Percentiles rank a stretch among this genome's conserved stretches.
phyloP scores from a whole-genome alignment of 331 rosid genomes.

The Quercus tomentella region DNA sequence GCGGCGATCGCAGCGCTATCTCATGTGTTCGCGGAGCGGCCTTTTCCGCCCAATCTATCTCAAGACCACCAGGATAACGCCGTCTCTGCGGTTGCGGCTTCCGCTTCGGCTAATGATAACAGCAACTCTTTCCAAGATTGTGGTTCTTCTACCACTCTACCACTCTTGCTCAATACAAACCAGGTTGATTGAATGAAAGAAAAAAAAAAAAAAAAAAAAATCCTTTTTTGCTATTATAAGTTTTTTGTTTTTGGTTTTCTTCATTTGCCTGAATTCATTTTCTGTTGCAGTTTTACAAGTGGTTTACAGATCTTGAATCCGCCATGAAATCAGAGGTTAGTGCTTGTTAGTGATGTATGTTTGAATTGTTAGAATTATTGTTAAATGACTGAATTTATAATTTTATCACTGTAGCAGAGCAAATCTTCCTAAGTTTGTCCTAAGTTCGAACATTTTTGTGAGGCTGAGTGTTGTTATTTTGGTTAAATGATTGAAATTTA shows the following conservation, averaged over 20 bases:
- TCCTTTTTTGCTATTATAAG: too few species aligned
- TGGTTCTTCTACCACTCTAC: constrained; percentile 52
- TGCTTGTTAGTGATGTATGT: not conserved
- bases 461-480: too few species aligned
- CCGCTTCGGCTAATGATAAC: constrained; percentile 34
- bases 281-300: constrained; percentile 76
- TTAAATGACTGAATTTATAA: too few species aligned
- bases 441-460: too few species aligned
- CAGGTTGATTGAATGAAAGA: constrained; percentile 53
- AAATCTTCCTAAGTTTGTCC: too few species aligned
- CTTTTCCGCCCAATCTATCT: constrained; percentile 74
- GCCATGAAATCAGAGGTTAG: constrained; percentile 98
- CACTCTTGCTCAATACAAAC: constrained; percentile 80
- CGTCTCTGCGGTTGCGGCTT: constrained; percentile 13
- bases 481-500: too few species aligned
- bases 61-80: constrained; percentile 60
- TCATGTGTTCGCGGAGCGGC: constrained; percentile 80
- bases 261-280: not conserved
- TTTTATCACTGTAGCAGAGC: too few species aligned
- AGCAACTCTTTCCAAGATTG: constrained; percentile 53
- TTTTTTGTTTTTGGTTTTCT: not conserved
- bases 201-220: too few species aligned
- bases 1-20: constrained; percentile 57
- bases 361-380: too few species aligned
- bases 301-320: constrained; percentile 96